Conservation (phyloP, 176 grass and related monocot species). For the Aegilops umbellulata region DNA sequence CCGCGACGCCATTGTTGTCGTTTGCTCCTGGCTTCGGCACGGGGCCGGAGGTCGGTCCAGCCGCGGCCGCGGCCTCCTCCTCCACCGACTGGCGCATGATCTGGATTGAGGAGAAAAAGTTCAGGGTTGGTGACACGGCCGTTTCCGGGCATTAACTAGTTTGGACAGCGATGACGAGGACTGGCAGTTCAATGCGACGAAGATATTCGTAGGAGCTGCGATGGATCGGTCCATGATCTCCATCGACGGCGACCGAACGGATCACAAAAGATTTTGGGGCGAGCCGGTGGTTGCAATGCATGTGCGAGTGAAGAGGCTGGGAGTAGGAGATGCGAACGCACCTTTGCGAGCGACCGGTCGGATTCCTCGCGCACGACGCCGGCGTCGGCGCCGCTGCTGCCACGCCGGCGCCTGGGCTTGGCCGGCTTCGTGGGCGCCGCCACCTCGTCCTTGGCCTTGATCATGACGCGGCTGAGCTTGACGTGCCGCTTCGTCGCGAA, state of each 20-base stretch:
- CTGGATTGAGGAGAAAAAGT: conserved; percentile 20
- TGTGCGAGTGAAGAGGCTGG: neutral
- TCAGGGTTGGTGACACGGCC: conserved; percentile 5
- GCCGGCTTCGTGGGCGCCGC: conserved; percentile 29
- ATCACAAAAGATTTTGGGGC: neutral
- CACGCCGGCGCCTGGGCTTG: conserved; percentile 34
- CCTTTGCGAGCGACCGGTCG: conserved; percentile 43
- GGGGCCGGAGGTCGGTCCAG: neutral
- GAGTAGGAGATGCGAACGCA: neutral
- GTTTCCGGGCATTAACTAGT: neutral
- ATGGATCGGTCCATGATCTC: too few species aligned
- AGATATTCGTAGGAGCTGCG: too few species aligned
- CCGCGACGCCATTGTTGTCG: neutral
- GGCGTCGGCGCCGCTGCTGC: neutral
- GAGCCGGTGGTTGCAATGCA: neutral
- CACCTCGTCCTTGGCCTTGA: conserved; percentile 45
- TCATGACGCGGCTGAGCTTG: conserved; percentile 67
- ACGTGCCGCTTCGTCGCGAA: conserved; percentile 79
- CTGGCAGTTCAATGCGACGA: neutral
- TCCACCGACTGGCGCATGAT: conserved; percentile 22
- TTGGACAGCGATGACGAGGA: neutral
- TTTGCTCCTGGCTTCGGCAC: neutral
- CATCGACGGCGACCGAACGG: neutral
- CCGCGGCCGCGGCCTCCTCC: neutral
- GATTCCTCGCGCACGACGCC: conserved; percentile 9